Evolutionary conservation across 805 yeast genomes (phyloP).

Genomic region (Lipomyces orientalis): DNA sequence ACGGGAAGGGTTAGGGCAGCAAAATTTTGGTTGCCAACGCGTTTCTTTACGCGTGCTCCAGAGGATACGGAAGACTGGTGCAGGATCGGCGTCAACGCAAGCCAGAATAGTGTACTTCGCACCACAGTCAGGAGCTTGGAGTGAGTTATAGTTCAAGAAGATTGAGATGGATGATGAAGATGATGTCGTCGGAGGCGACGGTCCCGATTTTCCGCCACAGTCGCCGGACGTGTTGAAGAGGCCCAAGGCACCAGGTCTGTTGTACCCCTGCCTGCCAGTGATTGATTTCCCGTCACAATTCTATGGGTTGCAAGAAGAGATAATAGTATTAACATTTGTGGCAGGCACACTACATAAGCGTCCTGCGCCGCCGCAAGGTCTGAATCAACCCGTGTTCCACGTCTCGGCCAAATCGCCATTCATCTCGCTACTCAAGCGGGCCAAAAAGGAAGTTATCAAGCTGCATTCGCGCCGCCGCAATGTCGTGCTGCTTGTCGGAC

Average conservation of each 20-base stretch:
- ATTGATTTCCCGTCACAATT: background rate
- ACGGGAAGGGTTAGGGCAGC: background rate
- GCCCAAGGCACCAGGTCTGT: conserved; percentile 6
- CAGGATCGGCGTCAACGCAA: background rate
- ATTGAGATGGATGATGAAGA: conserved; percentile 5
- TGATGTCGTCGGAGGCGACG: background rate
- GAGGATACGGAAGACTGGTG: background rate
- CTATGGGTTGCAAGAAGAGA: background rate
- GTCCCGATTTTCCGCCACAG: background rate
- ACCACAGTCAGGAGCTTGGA: background rate
- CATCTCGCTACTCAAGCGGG: conserved; percentile 33
- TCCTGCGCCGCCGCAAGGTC: background rate
- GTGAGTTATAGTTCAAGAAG: background rate
- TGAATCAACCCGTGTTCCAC: conserved; percentile 8
- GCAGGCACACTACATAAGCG: conserved; percentile 6
- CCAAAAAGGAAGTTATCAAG: conserved; percentile 15
- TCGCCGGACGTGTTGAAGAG: background rate
- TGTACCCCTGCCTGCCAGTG: no score
- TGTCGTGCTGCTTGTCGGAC: conserved; percentile 23
- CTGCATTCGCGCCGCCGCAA: conserved; percentile 12
- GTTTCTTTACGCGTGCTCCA: background rate
- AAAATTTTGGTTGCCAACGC: background rate
- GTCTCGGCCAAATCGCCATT: conserved; percentile 33
- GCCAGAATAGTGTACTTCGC: background rate
- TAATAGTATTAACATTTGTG: background rate